phyloP scores from a whole-genome alignment of 2,329 filamentous ascomycete genomes.

The Colletotrichum tamarilloi region DNA sequence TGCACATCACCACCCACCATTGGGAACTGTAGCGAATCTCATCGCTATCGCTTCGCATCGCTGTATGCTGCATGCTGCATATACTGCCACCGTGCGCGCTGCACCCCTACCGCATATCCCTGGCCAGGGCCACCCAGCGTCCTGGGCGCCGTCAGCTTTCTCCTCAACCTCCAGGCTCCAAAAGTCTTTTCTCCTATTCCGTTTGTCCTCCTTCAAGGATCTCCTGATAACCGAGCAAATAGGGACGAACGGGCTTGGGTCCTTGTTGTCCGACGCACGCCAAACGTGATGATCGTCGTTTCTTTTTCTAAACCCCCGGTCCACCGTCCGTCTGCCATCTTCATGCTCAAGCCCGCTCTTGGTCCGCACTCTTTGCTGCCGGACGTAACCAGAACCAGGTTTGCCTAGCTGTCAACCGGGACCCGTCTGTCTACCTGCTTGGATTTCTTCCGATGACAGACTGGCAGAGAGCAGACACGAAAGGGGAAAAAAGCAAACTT shows the following conservation, averaged over 20 bases:
- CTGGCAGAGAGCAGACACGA: neutral
- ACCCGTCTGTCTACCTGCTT: neutral
- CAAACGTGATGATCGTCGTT: conserved; percentile 22
- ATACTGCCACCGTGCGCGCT: neutral
- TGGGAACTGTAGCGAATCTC: conserved; percentile 8
- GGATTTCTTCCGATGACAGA: neutral
- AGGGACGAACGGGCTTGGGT: neutral
- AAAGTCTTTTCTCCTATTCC: neutral
- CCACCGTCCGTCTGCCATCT: conserved; percentile 3
- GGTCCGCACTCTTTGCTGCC: neutral
- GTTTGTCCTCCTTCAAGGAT: neutral
- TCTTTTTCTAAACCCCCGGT: conserved; percentile 3
- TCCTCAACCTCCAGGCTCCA: neutral
- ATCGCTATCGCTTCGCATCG: neutral
- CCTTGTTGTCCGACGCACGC: conserved; percentile 25
- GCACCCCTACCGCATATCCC: conserved; percentile 24
- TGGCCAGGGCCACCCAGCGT: conserved; percentile 22
- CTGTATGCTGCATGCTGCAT: neutral
- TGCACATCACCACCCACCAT: neutral
- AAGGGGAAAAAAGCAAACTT: conserved; percentile 3
- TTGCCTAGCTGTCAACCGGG: neutral
- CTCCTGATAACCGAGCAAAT: conserved; percentile 10
- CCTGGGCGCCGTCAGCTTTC: neutral
- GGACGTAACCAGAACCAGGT: neutral
- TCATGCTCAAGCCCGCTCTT: neutral